Conservation (phyloP, 106 monocot genomes). For the Ottelia alismoides region DNA sequence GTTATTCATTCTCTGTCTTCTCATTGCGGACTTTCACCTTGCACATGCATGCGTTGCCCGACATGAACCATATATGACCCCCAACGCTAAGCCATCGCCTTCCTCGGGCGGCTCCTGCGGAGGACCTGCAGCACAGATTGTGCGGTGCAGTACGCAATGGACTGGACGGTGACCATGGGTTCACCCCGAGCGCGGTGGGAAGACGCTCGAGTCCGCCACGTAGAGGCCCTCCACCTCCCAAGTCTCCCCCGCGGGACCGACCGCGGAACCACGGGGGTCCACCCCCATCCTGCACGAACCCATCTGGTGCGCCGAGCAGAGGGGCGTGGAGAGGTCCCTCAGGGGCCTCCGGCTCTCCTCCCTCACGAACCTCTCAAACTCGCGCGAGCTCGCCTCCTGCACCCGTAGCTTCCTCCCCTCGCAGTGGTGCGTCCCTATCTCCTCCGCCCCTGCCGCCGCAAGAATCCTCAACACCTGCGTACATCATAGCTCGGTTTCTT, state of each 20-base stretch:
- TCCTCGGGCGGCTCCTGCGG: slow-evolving; percentile 5
- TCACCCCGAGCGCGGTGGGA: slow-evolving; percentile 75
- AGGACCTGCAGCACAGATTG: slow-evolving; percentile 25
- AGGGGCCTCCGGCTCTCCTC: slow-evolving; percentile 12
- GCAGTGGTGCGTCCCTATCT: slow-evolving; percentile 52
- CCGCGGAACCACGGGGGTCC: slow-evolving; percentile 17
- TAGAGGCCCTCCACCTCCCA: slow-evolving; percentile 72
- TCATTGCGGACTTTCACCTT: too few relatives aligned
- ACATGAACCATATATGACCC: too few relatives aligned
- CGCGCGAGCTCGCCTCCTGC: slow-evolving; percentile 18
- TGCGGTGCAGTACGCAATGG: slow-evolving; percentile 62
- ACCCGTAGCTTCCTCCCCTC: slow-evolving; percentile 24
- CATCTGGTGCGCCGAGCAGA: slow-evolving; percentile 80
- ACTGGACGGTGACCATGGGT: slow-evolving; percentile 81
- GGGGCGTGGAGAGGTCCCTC: slow-evolving; percentile 10
- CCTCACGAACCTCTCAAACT: slow-evolving; percentile 32
- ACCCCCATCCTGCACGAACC: slow-evolving; percentile 71
- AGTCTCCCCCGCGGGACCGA: slow-evolving; percentile 31
- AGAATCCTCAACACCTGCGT: slow-evolving; percentile 45
- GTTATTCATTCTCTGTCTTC: too few relatives aligned
- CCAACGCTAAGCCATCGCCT: neutral
- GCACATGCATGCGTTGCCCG: too few relatives aligned
- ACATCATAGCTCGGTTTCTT: too few relatives aligned
- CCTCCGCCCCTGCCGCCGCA: slow-evolving; percentile 67
- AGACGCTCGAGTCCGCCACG: slow-evolving; percentile 44